Evolutionary conservation across 1,284 basidiomycete species (phyloP), one percentile per base, ranked within the genome.

Genomic region (Tilletia caries): DNA sequence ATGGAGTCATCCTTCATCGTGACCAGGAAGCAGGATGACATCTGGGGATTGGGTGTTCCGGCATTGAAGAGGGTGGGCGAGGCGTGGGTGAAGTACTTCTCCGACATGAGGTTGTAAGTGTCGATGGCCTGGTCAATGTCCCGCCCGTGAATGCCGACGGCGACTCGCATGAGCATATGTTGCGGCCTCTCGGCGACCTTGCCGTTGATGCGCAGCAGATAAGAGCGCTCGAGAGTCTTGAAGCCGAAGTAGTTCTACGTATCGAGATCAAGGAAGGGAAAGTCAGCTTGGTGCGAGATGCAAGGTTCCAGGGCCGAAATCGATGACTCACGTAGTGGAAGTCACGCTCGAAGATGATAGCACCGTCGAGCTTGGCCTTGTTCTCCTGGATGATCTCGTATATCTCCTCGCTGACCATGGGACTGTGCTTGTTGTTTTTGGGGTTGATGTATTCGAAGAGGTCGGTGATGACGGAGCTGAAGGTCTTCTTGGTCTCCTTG

Each of bases 81-180:
- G 1, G 95, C 96, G 83, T 98, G 95, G 0, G 95, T 99, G 85
- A 98, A 99, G 69, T 73, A 78, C 74, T 82, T 83, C 85, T 97
- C 92, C 33, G 92, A 95, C 93, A 98, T 96, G 78, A 95, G 87
- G 79, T 85, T 84, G 83, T 85, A 85, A 10, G 95, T 96, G 86
- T 97, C 90, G 74, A 98, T 87, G 66, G 90, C 93, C 65, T 90
- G 90, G 33, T 96, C 93, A 72, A 98, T 88, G 84, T 98, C 92
- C 32, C 86, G 82, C 13, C 95, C 95, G 84, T 98, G 95, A 75
- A 99, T 96, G 70, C 95, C 96, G 65, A 98, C 92, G 64, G 95
- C 92, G 68, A 98, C 96, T 85, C 95, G 94, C 96, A 99, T 98
- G 82, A 98, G 91, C 90, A 98, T 93, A 85, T 98, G 96, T 83